phyloP scores from a whole-genome alignment of 345 rosid genomes.

The Physaria fendleri region DNA sequence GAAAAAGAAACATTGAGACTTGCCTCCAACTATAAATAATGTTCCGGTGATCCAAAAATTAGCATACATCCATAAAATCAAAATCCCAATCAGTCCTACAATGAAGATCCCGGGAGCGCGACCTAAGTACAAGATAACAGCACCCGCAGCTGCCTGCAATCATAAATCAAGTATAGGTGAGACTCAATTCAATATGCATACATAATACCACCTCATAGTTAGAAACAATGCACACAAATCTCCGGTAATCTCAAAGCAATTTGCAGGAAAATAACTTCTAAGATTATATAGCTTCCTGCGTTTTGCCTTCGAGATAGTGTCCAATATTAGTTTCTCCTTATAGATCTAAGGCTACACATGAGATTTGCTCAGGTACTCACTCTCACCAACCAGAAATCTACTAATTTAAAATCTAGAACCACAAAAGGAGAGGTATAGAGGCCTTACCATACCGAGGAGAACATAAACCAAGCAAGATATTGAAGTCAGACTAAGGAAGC shows the following conservation, averaged over 20 bases:
- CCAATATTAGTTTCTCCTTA: background rate
- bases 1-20: conserved; percentile 12
- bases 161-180: conserved; percentile 2
- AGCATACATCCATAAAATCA: conserved; percentile 94
- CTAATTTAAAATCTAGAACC: background rate
- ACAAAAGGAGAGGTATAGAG: background rate
- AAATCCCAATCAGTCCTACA: conserved; percentile 74
- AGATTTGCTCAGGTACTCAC: background rate
- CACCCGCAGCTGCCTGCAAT: conserved; percentile 87
- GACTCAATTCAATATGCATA: background rate
- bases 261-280: background rate
- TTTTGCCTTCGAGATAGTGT: background rate
- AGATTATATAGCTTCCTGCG: background rate
- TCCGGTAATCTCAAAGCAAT: background rate
- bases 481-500: conserved; percentile 91
- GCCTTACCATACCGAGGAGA: conserved; percentile 81
- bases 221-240: background rate
- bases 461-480: conserved; percentile 75
- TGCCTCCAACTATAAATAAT: conserved; percentile 93
- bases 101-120: conserved; percentile 95
- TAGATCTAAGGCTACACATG: background rate
- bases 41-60: conserved; percentile 97
- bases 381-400: background rate
- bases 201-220: background rate
- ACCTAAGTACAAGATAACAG: conserved; percentile 68